Evolutionary conservation across 495 filamentous ascomycete genomes (phyloP).

Genomic region (Neurospora terricola): DNA sequence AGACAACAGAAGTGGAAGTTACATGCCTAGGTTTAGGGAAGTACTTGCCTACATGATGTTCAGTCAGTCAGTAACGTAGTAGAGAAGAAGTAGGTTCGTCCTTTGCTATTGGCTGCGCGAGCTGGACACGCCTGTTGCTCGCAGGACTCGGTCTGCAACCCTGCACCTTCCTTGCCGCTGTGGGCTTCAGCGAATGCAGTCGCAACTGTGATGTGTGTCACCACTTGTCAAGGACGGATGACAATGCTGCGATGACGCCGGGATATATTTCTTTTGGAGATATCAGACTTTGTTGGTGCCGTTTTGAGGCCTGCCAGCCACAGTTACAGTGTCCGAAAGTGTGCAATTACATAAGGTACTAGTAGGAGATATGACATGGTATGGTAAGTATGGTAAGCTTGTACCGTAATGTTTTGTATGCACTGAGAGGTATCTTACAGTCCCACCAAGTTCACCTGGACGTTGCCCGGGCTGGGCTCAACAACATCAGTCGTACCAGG

Average conservation of each 20-base stretch:
- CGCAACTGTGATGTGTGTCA: not conserved
- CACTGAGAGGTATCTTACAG: not conserved
- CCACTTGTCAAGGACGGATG: not conserved
- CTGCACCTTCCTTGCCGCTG: not conserved
- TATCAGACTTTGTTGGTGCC: not conserved
- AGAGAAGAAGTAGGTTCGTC: not conserved
- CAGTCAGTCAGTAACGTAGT: not conserved
- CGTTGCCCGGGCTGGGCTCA: not conserved
- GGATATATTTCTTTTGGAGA: not conserved
- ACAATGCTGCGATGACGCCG: not conserved
- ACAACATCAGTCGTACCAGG: not conserved
- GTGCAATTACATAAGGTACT: not conserved
- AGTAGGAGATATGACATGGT: not conserved
- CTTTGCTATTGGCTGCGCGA: not conserved
- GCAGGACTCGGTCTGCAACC: not conserved
- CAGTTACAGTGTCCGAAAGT: not conserved
- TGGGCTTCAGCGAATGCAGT: not conserved
- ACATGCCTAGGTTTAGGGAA: not conserved
- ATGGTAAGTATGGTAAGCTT: not conserved
- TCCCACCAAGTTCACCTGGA: not conserved
- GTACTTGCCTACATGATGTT: not conserved
- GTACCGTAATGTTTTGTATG: not conserved
- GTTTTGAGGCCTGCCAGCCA: not conserved
- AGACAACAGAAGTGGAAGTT: not conserved
- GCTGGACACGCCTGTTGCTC: not conserved